These are phyloP conservation scores for Rhizoctonia solani DNA, from an alignment of 1,284 basidiomycete species.

Conservation along the genomic window DNA sequence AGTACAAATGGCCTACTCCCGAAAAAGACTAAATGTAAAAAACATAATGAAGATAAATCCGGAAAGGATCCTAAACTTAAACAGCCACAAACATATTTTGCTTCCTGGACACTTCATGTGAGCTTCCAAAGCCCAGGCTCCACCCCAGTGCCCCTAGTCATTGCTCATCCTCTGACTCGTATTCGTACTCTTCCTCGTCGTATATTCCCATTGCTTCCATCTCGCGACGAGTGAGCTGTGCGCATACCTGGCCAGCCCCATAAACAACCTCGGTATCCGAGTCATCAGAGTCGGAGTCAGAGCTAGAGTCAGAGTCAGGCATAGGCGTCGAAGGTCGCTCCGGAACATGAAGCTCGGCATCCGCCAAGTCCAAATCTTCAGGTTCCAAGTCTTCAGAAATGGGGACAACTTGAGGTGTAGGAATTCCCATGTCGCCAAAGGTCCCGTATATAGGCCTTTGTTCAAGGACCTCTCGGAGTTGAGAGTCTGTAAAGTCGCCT, in stretches of 20 bases:
- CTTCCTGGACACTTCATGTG: too few species aligned
- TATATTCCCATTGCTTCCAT: conserved; percentile 22
- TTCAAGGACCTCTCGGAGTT: not conserved
- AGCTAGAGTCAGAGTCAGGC: not conserved
- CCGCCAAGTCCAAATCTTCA: not conserved
- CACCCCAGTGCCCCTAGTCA: not conserved
- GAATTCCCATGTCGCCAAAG: not conserved
- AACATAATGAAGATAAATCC: too few species aligned
- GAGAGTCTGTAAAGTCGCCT: not conserved
- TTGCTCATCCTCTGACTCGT: not conserved
- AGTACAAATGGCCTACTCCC: too few species aligned
- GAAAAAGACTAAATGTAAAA: too few species aligned
- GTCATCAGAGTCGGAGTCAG: not conserved
- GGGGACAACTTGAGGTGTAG: not conserved
- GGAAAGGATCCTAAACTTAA: too few species aligned
- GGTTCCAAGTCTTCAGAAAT: not conserved
- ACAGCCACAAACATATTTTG: too few species aligned
- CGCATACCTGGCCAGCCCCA: not conserved
- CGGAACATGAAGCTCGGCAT: not conserved
- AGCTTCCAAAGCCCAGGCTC: too few species aligned
- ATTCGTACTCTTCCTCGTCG: not conserved
- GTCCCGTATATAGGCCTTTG: not conserved
- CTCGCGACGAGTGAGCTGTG: not conserved
- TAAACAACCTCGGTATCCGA: too few species aligned
- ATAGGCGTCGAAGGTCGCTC: conserved; percentile 5